Evolutionary conservation across 257 asterid species (phyloP), one percentile per base, ranked within the genome.

Genomic region (Capsicum chinense): DNA sequence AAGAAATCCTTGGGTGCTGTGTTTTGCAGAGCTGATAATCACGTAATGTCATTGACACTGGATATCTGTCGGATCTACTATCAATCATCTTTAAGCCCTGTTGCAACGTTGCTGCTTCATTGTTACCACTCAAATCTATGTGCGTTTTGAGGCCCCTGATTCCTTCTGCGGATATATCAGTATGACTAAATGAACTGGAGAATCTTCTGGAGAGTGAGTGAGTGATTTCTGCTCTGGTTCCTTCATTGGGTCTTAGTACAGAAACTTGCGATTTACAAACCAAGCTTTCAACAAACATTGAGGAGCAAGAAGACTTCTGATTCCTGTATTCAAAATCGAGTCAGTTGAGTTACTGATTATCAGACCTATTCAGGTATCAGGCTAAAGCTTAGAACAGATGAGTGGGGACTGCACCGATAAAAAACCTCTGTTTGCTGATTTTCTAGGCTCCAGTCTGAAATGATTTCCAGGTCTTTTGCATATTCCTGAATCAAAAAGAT

Each of bases 161-260:
- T 83, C 88, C 87, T 83, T 73, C 70, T 68, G 88, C 73, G 9
- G 90, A 86, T 19, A 83, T 21, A 63, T 90, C 85, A 11, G 60
- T 69, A 48, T 74, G 87, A 54, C 83, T 86, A 19, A 86, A 84
- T 48, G 93, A 89, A 35, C 90, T 50, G 37, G 98, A 86, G 84
- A 90, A 85, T 78, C 93, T 88, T 86, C 88, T 82, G 54, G 95
- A 86, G 81, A 91, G 80, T 79, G 89, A 88, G 37, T 91, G 86
- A 26, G 56, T 78, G 67, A 57, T 85, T 79, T 82, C 83, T 56
- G 79, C 86, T 84, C 83, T 82, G 47, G 84, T 54, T 33, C 42
- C 88, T 81, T 86, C 87, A 52, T 74, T 60, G 70, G 21, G 83
- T 79, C 35, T 44, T 37, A 68, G 54, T 76, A 74, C 63, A 60